Percentiles rank a stretch among this genome's conserved stretches.
phyloP scores from a whole-genome alignment of 257 asterid species.

The Forsythia viridissima region DNA sequence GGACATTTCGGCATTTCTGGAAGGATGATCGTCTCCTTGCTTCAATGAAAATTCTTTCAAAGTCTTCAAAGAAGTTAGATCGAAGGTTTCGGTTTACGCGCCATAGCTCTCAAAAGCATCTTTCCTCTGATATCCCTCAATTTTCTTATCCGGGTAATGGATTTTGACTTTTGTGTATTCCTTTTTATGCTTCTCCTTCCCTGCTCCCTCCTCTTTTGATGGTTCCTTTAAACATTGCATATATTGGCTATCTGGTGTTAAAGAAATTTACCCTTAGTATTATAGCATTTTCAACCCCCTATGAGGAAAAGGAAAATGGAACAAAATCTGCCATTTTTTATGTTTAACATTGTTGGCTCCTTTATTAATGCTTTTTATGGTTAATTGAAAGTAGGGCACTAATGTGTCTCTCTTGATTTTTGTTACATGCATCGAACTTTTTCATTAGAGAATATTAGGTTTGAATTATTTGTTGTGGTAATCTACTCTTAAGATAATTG shows the following conservation, averaged over 20 bases:
- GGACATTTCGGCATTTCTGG: constrained; percentile 80
- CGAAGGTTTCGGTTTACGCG: constrained; percentile 43
- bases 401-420: background rate
- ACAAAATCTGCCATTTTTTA: background rate
- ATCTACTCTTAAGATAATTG: background rate
- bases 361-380: background rate
- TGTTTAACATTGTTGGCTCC: background rate
- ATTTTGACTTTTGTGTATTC: constrained; percentile 11
- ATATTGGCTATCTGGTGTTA: background rate
- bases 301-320: background rate
- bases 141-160: constrained; percentile 54
- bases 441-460: background rate
- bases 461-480: background rate
- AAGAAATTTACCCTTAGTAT: background rate
- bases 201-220: background rate
- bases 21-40: constrained; percentile 70
- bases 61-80: constrained; percentile 80
- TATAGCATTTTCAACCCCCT: background rate
- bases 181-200: background rate
- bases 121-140: constrained; percentile 60
- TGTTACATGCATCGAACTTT: background rate
- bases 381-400: background rate
- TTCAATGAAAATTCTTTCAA: constrained; percentile 53
- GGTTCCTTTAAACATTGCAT: background rate
- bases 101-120: constrained; percentile 50